These are phyloP conservation scores for Lachancea thermotolerans DNA, from an alignment of 805 yeast genomes.

Conservation along the genomic window DNA sequence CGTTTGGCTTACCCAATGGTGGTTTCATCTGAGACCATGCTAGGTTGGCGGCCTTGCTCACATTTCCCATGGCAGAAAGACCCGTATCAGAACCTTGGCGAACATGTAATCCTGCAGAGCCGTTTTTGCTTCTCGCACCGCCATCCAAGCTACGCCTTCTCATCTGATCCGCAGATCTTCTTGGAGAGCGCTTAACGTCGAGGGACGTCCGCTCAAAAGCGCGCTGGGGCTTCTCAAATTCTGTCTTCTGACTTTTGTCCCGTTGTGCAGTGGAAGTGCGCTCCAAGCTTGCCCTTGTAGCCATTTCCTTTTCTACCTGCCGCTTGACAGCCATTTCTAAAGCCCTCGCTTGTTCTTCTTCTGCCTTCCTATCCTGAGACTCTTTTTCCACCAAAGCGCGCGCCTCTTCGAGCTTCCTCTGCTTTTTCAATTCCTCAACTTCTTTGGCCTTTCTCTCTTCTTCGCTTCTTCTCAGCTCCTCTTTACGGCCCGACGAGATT, in stretches of 20 bases:
- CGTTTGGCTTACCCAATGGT: background rate
- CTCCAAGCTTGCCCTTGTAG: slow-evolving; percentile 10
- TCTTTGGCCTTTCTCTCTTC: slow-evolving; percentile 19
- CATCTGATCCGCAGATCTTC: slow-evolving; percentile 7
- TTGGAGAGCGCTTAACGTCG: slow-evolving; percentile 6
- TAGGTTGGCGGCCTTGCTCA: slow-evolving; percentile 19
- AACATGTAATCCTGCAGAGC: background rate
- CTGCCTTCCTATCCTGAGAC: slow-evolving; percentile 2
- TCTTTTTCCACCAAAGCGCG: slow-evolving; percentile 1
- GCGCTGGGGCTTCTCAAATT: slow-evolving; percentile 1
- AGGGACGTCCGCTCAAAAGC: slow-evolving; percentile 5
- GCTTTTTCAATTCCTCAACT: slow-evolving; percentile 19
- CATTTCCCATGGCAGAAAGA: slow-evolving; percentile 10
- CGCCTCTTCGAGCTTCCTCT: slow-evolving; percentile 12
- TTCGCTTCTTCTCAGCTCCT: slow-evolving; percentile 12
- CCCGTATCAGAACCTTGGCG: slow-evolving; percentile 8
- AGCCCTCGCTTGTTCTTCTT: slow-evolving; percentile 17
- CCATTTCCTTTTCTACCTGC: slow-evolving; percentile 22
- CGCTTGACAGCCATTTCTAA: slow-evolving; percentile 22
- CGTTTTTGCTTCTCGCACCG: slow-evolving; percentile 5
- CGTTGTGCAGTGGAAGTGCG: slow-evolving; percentile 1
- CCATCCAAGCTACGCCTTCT: slow-evolving; percentile 15
- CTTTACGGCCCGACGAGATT: slow-evolving; percentile 5
- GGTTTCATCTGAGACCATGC: slow-evolving; percentile 17
- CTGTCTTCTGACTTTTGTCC: slow-evolving; percentile 10